Conservation (phyloP, 176 grass and related monocot species). For the Avena atlantica region DNA sequence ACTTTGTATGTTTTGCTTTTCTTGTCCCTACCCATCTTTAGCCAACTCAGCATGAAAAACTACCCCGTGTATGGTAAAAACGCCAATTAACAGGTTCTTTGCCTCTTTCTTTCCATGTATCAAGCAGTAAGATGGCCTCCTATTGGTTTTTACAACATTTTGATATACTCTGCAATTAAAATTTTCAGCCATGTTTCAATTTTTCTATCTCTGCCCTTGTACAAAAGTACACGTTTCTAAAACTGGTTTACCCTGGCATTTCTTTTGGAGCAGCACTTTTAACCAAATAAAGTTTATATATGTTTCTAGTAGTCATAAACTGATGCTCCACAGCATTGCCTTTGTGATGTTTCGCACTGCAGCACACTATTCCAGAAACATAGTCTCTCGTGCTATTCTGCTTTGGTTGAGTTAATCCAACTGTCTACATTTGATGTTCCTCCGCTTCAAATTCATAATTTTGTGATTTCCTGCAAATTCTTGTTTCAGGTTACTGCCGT, state of each 20-base stretch:
- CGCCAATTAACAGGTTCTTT: background rate
- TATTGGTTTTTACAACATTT: background rate
- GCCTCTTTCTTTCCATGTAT: background rate
- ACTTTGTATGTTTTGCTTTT: constrained; percentile 33
- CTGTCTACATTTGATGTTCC: constrained; percentile 8
- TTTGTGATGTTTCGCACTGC: background rate
- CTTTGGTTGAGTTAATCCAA: background rate
- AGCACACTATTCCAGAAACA: background rate
- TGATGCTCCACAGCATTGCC: background rate
- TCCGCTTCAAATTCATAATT: constrained; percentile 2
- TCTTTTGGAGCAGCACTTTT: background rate
- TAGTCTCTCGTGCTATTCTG: background rate
- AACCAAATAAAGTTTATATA: constrained; percentile 11
- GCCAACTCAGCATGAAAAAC: background rate
- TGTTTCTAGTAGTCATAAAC: background rate
- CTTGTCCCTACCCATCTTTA: background rate
- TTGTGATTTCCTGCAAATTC: constrained; percentile 16
- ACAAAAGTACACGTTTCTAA: background rate
- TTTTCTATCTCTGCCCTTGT: background rate
- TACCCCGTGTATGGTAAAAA: background rate
- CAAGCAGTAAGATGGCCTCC: background rate
- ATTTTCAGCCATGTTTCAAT: background rate
- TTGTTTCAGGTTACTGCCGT: constrained; percentile 68
- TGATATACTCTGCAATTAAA: constrained; percentile 16
- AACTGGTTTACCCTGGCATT: background rate